Conservation (phyloP, 257 asterid species). For the Datura wrightii region DNA sequence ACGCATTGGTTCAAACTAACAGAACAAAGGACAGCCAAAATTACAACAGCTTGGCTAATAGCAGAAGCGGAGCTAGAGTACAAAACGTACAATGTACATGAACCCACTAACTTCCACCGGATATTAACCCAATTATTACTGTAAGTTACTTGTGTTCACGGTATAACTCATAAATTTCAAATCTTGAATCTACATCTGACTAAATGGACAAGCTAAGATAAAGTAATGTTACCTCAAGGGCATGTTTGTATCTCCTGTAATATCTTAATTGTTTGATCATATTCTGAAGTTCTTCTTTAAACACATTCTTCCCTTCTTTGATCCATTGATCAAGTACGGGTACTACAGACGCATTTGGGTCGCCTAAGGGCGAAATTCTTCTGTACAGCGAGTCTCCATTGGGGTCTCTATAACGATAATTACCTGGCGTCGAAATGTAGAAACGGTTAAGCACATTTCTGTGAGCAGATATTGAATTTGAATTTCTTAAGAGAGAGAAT, state of each 20-base stretch:
- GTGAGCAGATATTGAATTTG: background rate
- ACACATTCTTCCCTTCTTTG: conserved; percentile 46
- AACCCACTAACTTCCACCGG: no score
- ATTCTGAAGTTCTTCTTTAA: conserved; percentile 40
- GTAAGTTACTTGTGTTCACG: no score
- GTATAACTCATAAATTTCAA: no score
- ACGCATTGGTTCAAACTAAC: background rate
- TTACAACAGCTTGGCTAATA: background rate
- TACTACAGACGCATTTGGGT: conserved; percentile 56
- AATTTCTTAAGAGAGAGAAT: background rate
- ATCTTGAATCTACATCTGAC: no score
- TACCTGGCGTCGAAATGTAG: conserved; percentile 31
- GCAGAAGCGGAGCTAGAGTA: no score
- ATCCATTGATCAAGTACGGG: conserved; percentile 71
- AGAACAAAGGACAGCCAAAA: background rate
- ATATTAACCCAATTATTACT: no score
- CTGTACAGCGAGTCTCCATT: conserved; percentile 31
- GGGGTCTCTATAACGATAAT: background rate
- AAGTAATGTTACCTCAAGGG: conserved; percentile 61
- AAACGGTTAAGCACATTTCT: conserved; percentile 20
- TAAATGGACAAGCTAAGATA: background rate
- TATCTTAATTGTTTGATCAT: conserved; percentile 43
- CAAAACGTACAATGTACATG: no score
- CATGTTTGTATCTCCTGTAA: conserved; percentile 63
- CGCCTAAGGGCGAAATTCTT: conserved; percentile 57